A percentile compares a stretch with the other conserved stretches of the same genome.
Evolutionary conservation across 2,329 filamentous ascomycete genomes (phyloP).

Genomic region (Colletotrichum gigasporum): DNA sequence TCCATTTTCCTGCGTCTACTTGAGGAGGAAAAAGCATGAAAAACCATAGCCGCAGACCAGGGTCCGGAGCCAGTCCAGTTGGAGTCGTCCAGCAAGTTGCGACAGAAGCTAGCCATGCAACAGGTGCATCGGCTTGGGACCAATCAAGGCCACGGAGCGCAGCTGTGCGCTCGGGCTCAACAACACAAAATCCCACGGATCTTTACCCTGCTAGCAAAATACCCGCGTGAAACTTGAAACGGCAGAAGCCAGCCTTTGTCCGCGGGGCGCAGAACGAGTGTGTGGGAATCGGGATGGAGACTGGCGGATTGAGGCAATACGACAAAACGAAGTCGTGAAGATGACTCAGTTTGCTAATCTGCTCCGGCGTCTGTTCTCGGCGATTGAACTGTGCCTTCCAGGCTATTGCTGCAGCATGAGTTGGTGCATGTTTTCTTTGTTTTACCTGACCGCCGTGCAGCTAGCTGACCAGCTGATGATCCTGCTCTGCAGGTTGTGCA

Average conservation of each 20-base stretch:
- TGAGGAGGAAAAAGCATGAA: slow-evolving; percentile 11
- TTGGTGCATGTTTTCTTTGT: not conserved
- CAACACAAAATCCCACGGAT: not conserved
- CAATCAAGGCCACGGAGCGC: slow-evolving; percentile 1
- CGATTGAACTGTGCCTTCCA: not conserved
- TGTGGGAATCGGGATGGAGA: not conserved
- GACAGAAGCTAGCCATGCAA: slow-evolving; percentile 8
- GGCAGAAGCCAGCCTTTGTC: not conserved
- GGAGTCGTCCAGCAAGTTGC: slow-evolving; percentile 1
- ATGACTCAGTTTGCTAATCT: not conserved
- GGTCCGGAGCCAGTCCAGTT: not conserved
- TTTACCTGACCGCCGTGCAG: not conserved
- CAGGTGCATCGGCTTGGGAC: not conserved
- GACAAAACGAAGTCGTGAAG: slow-evolving; percentile 1
- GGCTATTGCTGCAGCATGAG: not conserved
- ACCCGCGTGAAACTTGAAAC: slow-evolving; percentile 26
- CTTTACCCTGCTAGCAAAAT: not conserved
- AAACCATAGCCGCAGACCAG: not conserved
- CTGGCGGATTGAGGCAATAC: not conserved
- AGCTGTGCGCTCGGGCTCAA: not conserved
- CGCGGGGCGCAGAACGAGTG: not conserved
- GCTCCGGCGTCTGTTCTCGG: not conserved
- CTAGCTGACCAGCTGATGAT: slow-evolving; percentile 8
- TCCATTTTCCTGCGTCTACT: slow-evolving; percentile 5
- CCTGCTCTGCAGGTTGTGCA: slow-evolving; percentile 9